phyloP scores from a whole-genome alignment of 2,329 filamentous ascomycete species.

The Xylariaceae sp. region DNA sequence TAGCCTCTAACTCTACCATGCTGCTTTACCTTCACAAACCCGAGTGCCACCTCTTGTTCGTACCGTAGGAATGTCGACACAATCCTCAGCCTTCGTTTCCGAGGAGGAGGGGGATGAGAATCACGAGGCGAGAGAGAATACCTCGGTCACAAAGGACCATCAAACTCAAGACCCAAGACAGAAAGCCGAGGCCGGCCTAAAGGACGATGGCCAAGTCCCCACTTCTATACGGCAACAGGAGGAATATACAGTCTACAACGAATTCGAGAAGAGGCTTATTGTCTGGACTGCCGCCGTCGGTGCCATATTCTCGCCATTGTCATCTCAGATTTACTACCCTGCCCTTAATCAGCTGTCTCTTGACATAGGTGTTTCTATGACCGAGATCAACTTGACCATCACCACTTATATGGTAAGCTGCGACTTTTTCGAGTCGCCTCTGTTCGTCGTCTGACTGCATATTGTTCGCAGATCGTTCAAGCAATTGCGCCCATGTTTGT shows the following conservation, averaged over 20 bases:
- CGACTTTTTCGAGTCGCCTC: background rate
- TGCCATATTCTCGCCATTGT: conserved; percentile 32
- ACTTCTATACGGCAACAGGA: background rate
- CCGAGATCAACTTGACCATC: conserved; percentile 34
- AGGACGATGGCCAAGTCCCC: background rate
- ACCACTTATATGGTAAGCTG: conserved; percentile 32
- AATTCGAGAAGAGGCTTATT: conserved; percentile 28
- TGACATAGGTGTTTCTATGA: conserved; percentile 35
- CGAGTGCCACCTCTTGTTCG: background rate
- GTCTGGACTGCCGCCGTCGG: conserved; percentile 28
- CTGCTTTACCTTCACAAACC: no score
- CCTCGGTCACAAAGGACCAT: background rate
- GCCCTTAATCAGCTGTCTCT: conserved; percentile 37
- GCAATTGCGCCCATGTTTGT: conserved; percentile 47
- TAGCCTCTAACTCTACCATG: no score
- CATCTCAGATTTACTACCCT: conserved; percentile 41
- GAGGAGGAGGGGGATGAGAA: background rate
- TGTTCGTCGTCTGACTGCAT: conserved; percentile 24
- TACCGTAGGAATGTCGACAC: conserved; percentile 4
- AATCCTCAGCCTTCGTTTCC: background rate
- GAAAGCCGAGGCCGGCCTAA: background rate
- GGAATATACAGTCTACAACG: conserved; percentile 25
- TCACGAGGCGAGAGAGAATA: no score
- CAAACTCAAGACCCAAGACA: background rate
- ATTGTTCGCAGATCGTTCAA: conserved; percentile 42